Base-by-base conservation (phyloP, 257 asterid genomes). In the Solanum etuberosum region DNA sequence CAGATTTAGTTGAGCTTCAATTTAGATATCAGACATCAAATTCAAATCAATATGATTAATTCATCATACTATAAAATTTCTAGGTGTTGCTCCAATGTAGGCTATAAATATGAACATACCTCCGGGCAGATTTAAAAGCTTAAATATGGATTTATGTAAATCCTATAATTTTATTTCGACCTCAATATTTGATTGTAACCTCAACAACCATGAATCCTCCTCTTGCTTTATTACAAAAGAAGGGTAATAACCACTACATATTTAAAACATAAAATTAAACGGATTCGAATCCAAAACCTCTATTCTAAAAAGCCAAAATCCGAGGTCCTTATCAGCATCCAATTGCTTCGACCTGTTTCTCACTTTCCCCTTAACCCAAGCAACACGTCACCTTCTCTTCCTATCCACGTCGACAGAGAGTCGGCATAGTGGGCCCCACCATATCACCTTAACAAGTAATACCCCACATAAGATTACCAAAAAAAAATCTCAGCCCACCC, bases 401-500 rank as follows among this genome's bases (percentile, higher is more conserved):
- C 23, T 42, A 25, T 81, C 88, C 90, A 88, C 88, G 85, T 82
- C 73, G 48, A 65, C 88, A 9, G 27, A 15, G 46, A 23, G 86
- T 86, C 90, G 87, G 88, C 88, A 23, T 5, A 4, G 11, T 70
- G 57, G 85, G 83, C 35, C 9, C 83, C 80, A 40, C 77, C 25
- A 35, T 63, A 57, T 40, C 57, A 61, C 27, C 54, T 61, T 16
- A 61, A 10, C 74, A 1, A 34, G 65, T 21, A 14, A 7, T 5
- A 46, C 54, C 85, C 85, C 85, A 70, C 77, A 10, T 20, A 35
- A 5, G 86, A 34, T 74, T n/a, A n/a, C n/a, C n/a, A n/a, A n/a
- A 43, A 27, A 25, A 76, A 15, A 7, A 43, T 78, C 63, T 27
- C 10, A 78, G n/a, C 67, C 18, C 48, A 21, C 20, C 65, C 40